phyloP scores from a whole-genome alignment of 208 protist genomes.

The Angomonas ambiguus region DNA sequence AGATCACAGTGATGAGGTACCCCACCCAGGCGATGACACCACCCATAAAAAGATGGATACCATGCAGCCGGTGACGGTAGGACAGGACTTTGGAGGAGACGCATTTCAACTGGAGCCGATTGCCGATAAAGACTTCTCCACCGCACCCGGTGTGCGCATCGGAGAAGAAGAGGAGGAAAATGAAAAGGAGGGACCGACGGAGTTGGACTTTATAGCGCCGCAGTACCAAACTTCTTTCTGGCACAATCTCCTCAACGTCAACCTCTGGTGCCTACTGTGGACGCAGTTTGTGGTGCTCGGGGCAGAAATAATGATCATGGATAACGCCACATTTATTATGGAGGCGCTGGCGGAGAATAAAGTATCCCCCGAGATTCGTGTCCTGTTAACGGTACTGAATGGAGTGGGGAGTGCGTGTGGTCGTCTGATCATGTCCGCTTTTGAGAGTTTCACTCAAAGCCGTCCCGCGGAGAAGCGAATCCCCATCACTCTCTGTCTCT shows the following conservation, averaged over 20 bases:
- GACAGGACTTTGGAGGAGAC: background rate
- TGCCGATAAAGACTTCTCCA: background rate
- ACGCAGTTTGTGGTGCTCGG: constrained; percentile 35
- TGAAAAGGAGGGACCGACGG: constrained; percentile 3
- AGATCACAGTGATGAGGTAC: background rate
- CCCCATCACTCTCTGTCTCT: constrained; percentile 46
- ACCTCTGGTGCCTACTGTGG: constrained; percentile 52
- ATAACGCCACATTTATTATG: constrained; percentile 45
- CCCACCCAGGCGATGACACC: background rate
- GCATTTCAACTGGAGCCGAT: background rate
- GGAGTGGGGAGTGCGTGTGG: constrained; percentile 53
- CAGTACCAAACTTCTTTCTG: constrained; percentile 54
- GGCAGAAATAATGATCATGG: constrained; percentile 43
- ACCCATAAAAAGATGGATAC: background rate
- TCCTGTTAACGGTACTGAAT: constrained; percentile 59
- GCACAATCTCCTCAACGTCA: constrained; percentile 25
- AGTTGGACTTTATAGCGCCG: constrained; percentile 56
- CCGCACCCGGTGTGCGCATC: too few species aligned
- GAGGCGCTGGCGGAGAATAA: constrained; percentile 30
- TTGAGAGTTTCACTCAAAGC: constrained; percentile 49
- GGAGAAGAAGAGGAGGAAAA: background rate
- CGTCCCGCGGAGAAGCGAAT: constrained; percentile 48
- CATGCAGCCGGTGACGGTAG: background rate
- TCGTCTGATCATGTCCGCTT: constrained; percentile 41
- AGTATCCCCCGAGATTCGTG: constrained; percentile 18